These are phyloP conservation scores for Yarrowia divulgata DNA, from an alignment of 805 yeast genomes.

Conservation along the genomic window DNA sequence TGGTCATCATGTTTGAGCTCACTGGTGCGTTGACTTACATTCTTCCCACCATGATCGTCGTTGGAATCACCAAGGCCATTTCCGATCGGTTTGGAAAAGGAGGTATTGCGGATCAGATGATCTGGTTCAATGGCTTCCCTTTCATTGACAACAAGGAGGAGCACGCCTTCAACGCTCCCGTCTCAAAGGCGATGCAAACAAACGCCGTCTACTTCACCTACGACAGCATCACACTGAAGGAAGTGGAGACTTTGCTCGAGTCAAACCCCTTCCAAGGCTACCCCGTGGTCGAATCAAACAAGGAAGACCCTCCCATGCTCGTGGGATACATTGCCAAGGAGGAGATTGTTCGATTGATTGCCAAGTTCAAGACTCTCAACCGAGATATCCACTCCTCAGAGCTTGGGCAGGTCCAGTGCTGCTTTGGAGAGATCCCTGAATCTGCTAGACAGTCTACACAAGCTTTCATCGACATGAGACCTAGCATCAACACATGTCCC, in stretches of 20 bases:
- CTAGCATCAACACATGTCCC: conserved; percentile 57
- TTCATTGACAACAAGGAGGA: conserved; percentile 76
- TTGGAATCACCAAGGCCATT: conserved; percentile 84
- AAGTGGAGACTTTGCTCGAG: conserved; percentile 44
- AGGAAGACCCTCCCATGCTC: conserved; percentile 41
- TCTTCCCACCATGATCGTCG: conserved; percentile 95
- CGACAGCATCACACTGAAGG: conserved; percentile 44
- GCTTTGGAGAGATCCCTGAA: conserved; percentile 38
- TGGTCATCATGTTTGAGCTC: conserved; percentile 89
- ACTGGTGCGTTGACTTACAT: conserved; percentile 94
- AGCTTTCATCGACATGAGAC: conserved; percentile 38
- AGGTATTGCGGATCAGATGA: conserved; percentile 97
- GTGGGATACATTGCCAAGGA: conserved; percentile 50
- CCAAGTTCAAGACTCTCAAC: conserved; percentile 25
- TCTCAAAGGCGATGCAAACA: conserved; percentile 59
- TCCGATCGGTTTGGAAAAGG: conserved; percentile 77
- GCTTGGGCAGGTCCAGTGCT: conserved; percentile 22
- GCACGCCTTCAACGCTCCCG: conserved; percentile 60
- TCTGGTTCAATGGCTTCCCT: conserved; percentile 86
- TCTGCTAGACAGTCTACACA: conserved; percentile 3
- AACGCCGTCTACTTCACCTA: conserved; percentile 40
- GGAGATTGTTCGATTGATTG: conserved; percentile 45
- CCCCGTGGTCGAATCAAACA: conserved; percentile 51
- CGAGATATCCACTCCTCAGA: conserved; percentile 7
- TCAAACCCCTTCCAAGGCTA: conserved; percentile 47